Conservation (phyloP, 2,329 filamentous ascomycete genomes). For the Fusarium subtropicale region DNA sequence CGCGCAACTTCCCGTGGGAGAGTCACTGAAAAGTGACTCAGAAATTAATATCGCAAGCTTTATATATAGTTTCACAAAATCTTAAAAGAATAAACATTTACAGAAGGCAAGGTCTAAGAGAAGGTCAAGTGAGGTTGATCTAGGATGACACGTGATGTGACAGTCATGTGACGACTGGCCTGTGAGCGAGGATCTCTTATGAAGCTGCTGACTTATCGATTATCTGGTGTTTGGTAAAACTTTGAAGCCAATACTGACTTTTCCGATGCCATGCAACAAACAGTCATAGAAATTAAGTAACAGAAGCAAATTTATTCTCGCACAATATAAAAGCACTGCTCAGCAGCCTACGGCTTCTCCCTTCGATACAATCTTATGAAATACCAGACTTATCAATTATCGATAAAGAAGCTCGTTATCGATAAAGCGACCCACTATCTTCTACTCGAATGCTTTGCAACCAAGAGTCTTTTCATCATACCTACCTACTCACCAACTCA, state of each 20-base stretch:
- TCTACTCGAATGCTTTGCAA: conserved; percentile 39
- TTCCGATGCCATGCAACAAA: too few species aligned
- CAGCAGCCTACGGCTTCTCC: not conserved
- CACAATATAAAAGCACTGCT: too few species aligned
- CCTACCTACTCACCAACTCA: conserved; percentile 19
- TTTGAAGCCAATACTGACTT: too few species aligned
- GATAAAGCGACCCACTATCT: conserved; percentile 48
- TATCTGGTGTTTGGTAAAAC: not conserved
- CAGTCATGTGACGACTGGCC: conserved; percentile 6
- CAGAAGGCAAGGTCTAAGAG: not conserved
- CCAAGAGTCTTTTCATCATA: conserved; percentile 39
- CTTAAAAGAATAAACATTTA: not conserved
- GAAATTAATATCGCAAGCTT: fast-evolving
- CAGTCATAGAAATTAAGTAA: too few species aligned
- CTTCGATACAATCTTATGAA: not conserved
- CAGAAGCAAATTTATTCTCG: too few species aligned
- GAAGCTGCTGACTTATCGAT: not conserved
- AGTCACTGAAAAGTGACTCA: too few species aligned
- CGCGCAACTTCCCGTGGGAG: not conserved
- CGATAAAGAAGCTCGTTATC: conserved; percentile 43
- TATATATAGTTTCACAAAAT: not conserved
- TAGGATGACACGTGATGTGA: conserved; percentile 4
- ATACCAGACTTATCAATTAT: conserved; percentile 49
- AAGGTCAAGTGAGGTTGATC: conserved; percentile 16
- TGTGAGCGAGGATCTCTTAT: too few species aligned